Evolutionary conservation across 1,284 basidiomycete species (phyloP), one percentile per base, ranked within the genome.

Genomic region (Lentinus polychrous): DNA sequence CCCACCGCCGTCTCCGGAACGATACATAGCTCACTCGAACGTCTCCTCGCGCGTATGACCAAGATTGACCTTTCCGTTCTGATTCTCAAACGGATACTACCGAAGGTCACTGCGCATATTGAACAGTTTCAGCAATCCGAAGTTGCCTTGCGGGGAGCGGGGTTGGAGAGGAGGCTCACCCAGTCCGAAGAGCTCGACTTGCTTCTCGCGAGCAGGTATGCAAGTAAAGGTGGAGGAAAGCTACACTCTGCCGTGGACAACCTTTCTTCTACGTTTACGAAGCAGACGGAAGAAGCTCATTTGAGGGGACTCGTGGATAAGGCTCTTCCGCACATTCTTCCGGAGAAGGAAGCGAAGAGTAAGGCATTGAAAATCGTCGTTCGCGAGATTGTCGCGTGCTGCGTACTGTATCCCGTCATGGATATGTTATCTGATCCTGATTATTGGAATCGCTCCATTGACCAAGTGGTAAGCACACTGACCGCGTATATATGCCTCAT

Each of bases 401-500:
- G 85, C 1, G 80, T 96, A 4, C 63, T 97, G 27, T 81, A 87
- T 59, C 92, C 94, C 2, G 66, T 95, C 48, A 85, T 97, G 72
- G 91, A 97, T 48, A 89, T 94, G 83, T 62, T 98, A 39, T 78
- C 88, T 43, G 94, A 98, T 62, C 90, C 93, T 14, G 95, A 98
- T 65, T 96, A 96, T 57, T 97, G 94, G 92, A 98, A 98, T 67
- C 75, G 83, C 48, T 79, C 83, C 41, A 89, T 98, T 46, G 94
- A 97, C 63, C 86, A 94, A 68, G 78, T 91, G 66, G 90, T 90
- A 66, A 64, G 84, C 73, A 27, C 4, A 27, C 10, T 27, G 27
- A 27, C 27, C 27, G 27, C 27, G n/a, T n/a, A 27, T 10, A 27
- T 32, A 22, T 45, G 18, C 36, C 10, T 32, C 14, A 38, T 15